phyloP scores from a whole-genome alignment of 2,329 filamentous ascomycete genomes.

The Beauveria rudraprayagi region DNA sequence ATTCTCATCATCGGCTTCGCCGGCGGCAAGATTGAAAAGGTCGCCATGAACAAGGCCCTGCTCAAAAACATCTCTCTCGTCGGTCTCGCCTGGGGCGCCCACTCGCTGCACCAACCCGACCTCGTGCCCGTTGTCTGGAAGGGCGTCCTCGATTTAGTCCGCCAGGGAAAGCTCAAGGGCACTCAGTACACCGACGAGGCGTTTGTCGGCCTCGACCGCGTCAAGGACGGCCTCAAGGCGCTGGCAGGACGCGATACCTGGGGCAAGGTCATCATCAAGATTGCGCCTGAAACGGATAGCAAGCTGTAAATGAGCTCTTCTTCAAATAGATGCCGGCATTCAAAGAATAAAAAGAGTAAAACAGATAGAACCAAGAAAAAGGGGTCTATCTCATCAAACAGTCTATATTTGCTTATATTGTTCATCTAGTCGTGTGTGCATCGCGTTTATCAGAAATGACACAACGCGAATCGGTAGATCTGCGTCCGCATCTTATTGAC shows the following conservation, averaged over 20 bases:
- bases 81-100: conserved; percentile 87
- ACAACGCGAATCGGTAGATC: conserved; percentile 12
- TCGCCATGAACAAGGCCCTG: conserved; percentile 84
- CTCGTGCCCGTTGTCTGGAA: conserved; percentile 69
- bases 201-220: conserved; percentile 73
- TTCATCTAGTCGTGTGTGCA: conserved; percentile 3
- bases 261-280: conserved; percentile 91
- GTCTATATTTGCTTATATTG: neutral
- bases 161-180: conserved; percentile 67
- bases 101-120: conserved; percentile 63
- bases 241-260: conserved; percentile 78
- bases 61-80: conserved; percentile 90
- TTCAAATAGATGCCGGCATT: neutral
- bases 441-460: neutral
- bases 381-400: neutral
- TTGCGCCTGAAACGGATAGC: conserved; percentile 58
- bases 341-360: neutral
- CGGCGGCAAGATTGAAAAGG: conserved; percentile 67
- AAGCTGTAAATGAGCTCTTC: conserved; percentile 35
- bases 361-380: neutral
- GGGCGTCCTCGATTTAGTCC: conserved; percentile 71
- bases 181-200: conserved; percentile 77
- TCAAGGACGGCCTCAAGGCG: conserved; percentile 68
- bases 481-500: conserved; percentile 12
- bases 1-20: conserved; percentile 87